Base-by-base conservation (phyloP, 768 basidiomycete genomes). In the Pleurotus giganteus region DNA sequence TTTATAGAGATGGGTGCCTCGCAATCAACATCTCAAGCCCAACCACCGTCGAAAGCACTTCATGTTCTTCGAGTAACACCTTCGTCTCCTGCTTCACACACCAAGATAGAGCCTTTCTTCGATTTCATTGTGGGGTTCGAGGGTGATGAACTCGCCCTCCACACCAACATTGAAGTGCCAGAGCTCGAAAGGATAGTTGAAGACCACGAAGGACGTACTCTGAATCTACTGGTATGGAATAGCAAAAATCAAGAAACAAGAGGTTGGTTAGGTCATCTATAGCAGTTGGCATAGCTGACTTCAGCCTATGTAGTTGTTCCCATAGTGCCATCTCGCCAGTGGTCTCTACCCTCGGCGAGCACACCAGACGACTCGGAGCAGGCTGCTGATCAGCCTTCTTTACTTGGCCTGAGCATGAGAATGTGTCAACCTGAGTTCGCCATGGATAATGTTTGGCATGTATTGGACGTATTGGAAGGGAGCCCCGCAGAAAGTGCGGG, bases 401-500 rank as follows among this genome's bases (percentile, higher is more conserved):
- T 98, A n/a, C 79, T 99, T 23, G 97, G 97, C 0, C 77, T 99
- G 5, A 94, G 90, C 64, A 87, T 98, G 83, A 83, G 96, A 19
- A 81, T 98, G 65, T 99, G 97, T 66, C 84, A 91, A 66, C 94
- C 96, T 3, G 88, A 91, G 62, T 78, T 82, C 47, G 89, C 96
- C 13, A 75, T 91, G 17, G 94, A 98, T 65, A 92, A 89, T 59
- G 94, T 99, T 4, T 99, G 97, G 95, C 97, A 98, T 70, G 94
- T 99, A 36, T 77, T 99, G 43, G 97, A 99, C 65, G 94, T 99
- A 12, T 73, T 96, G 36, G 96, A 99, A 69, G 96, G 94, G 19
- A 91, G 89, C 58, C 97, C 97, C 4, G 97, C 96, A 7, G 95
- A 98, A 74, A 91, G 89, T 63, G 94, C 94, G 4, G 96, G 95